Conservation (phyloP, 495 filamentous ascomycete genomes). For the Hypoxylon intermedium region DNA sequence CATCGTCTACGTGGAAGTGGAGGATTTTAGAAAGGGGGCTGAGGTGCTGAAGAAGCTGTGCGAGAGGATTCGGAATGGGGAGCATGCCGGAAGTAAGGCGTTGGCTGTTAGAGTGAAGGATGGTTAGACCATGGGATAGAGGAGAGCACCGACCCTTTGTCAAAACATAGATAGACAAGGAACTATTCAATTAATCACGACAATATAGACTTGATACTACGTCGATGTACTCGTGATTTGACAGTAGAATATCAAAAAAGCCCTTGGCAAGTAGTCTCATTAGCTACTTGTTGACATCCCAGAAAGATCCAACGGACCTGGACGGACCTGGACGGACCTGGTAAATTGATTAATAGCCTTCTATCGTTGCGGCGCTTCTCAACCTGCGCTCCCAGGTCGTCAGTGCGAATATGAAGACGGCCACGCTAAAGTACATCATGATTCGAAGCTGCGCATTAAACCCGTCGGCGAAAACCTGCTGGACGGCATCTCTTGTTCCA, state of each 20-base stretch:
- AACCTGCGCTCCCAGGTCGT: constrained; percentile 28
- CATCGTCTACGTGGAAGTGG: constrained; percentile 73
- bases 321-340: too few species aligned
- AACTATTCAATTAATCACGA: too few species aligned
- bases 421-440: constrained; percentile 31
- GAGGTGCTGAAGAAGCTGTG: constrained; percentile 63
- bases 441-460: constrained; percentile 21
- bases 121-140: too few species aligned
- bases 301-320: too few species aligned
- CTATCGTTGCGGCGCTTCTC: constrained; percentile 20
- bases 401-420: constrained; percentile 19
- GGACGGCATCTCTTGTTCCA: constrained; percentile 19
- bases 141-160: too few species aligned
- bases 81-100: constrained; percentile 40
- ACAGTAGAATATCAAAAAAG: too few species aligned
- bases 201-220: too few species aligned
- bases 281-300: too few species aligned
- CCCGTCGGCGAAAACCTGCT: constrained; percentile 25
- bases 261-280: too few species aligned
- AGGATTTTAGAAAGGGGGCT: constrained; percentile 71
- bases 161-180: too few species aligned
- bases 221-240: too few species aligned
- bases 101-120: too few species aligned
- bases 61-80: constrained; percentile 58
- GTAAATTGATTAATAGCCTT: constrained; percentile 27